Evolutionary conservation across 768 basidiomycete species (phyloP), one percentile per base, ranked within the genome.

Genomic region (Suillus cothurnatus): DNA sequence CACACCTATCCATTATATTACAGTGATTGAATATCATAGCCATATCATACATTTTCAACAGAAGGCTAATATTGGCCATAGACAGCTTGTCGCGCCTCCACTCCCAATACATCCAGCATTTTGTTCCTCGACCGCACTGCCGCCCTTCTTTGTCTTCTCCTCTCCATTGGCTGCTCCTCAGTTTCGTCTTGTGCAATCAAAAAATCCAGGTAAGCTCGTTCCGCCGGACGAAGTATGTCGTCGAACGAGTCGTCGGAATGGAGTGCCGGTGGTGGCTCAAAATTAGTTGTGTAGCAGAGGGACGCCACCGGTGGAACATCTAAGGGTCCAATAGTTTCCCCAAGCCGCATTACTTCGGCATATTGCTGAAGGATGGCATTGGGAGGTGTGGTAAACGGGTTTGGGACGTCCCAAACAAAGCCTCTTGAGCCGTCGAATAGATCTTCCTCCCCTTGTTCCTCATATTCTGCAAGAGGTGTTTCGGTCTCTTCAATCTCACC

Each of bases 351-450:
- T 45, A 34, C 53, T 21, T 61, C 17, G 34, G 28, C 39, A 23
- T 62, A 38, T 52, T 45, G 38, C 39, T 62, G 56, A n/a, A 66
- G 39, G 7, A n/a, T 8, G n/a, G 45, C 8, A 56, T 52, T 19
- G 19, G 61, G 39, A 6, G 67, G 65, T 26, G 32, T 47, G 14
- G 53, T 63, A 23, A 72, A 72, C 0, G 72, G 71, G 57, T 70
- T 32, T 0, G 21, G 23, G 6, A 38, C 61, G 59, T 72, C 66
- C 71, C 73, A 72, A 4, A 65, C 65, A 47, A 70, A 70, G 19
- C 43, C 32, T 38, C 21, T 17, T 19, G 41, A 43, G 21, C 19
- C 3, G 19, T 26, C 19, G 6, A 59, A 41, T 31, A 21, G 17
- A 34, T 52, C 65, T 43, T 50, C 28, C 14, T 34, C n/a, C 12